Evolutionary conservation across 2,329 filamentous ascomycete genomes (phyloP).

Genomic region (Epichloe uncinata): DNA sequence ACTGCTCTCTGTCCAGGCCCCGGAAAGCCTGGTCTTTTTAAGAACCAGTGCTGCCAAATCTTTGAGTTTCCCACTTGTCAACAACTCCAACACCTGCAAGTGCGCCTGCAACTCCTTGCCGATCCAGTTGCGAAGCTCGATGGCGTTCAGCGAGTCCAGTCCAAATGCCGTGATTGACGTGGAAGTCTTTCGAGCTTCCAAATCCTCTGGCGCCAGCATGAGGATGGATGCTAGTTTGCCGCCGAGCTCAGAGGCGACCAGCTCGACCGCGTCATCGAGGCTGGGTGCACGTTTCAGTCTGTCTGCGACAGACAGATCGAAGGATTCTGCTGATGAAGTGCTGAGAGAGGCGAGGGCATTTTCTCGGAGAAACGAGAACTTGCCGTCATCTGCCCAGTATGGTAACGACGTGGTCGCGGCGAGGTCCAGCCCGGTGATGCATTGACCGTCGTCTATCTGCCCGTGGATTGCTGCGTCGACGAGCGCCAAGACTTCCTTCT

Average conservation of each 20-base stretch:
- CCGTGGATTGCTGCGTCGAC: conserved; percentile 37
- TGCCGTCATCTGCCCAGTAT: conserved; percentile 41
- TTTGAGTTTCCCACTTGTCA: conserved; percentile 31
- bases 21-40: conserved; percentile 14
- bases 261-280: conserved; percentile 11
- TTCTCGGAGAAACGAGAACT: conserved; percentile 36
- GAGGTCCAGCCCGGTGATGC: conserved; percentile 41
- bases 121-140: conserved; percentile 39
- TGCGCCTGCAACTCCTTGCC: conserved; percentile 28
- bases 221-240: conserved; percentile 23
- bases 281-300: conserved; percentile 7
- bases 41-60: conserved; percentile 14
- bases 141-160: conserved; percentile 36
- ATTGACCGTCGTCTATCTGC: conserved; percentile 28
- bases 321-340: conserved; percentile 1
- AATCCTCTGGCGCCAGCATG: conserved; percentile 14
- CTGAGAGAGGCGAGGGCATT: conserved; percentile 14
- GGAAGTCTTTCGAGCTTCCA: conserved; percentile 10
- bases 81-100: conserved; percentile 40
- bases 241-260: conserved; percentile 13
- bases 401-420: conserved; percentile 18
- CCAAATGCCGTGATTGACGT: conserved; percentile 15
- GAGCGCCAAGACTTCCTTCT: conserved; percentile 40
- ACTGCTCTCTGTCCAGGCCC: conserved; percentile 6
- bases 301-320: conserved; percentile 8